Percentiles rank a stretch among this genome's conserved stretches.
phyloP scores from a whole-genome alignment of 2,329 filamentous ascomycete genomes.

The Trichoderma sp. region DNA sequence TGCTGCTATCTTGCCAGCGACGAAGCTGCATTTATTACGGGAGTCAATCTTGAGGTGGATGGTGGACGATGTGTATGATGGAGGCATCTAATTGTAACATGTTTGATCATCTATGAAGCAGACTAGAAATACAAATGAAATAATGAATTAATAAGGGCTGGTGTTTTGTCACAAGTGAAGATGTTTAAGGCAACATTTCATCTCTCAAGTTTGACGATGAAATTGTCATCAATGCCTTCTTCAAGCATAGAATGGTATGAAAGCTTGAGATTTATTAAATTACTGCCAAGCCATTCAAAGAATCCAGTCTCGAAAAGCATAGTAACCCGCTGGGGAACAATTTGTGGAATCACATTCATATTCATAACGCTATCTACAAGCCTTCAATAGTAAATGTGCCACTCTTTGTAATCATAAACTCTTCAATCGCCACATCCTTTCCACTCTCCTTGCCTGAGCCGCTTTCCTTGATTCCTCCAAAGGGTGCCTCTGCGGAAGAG shows the following conservation, averaged over 20 bases:
- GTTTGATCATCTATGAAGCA: neutral
- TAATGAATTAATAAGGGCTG: neutral
- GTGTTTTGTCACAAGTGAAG: neutral
- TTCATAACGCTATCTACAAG: neutral
- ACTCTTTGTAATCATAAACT: slow-evolving; percentile 46
- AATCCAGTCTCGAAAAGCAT: neutral
- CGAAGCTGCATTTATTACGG: slow-evolving; percentile 69
- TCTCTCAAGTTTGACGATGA: neutral
- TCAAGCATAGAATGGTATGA: no score
- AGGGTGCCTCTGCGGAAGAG: slow-evolving; percentile 44
- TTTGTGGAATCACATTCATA: neutral
- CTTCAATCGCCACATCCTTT: slow-evolving; percentile 46
- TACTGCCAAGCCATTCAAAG: neutral
- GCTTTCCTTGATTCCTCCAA: slow-evolving; percentile 49
- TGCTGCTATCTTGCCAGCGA: slow-evolving; percentile 68
- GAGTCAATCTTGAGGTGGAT: slow-evolving; percentile 59
- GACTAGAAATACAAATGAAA: neutral
- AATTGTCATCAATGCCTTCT: neutral
- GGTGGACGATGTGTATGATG: slow-evolving; percentile 28
- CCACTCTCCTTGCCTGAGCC: slow-evolving; percentile 48
- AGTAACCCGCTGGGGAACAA: neutral
- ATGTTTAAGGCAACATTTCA: neutral
- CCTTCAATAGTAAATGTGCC: slow-evolving; percentile 41
- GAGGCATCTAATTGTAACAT: neutral
- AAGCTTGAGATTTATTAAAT: neutral